Evolutionary conservation across 1,284 basidiomycete species (phyloP).

Genomic region (Agaricales sp.): DNA sequence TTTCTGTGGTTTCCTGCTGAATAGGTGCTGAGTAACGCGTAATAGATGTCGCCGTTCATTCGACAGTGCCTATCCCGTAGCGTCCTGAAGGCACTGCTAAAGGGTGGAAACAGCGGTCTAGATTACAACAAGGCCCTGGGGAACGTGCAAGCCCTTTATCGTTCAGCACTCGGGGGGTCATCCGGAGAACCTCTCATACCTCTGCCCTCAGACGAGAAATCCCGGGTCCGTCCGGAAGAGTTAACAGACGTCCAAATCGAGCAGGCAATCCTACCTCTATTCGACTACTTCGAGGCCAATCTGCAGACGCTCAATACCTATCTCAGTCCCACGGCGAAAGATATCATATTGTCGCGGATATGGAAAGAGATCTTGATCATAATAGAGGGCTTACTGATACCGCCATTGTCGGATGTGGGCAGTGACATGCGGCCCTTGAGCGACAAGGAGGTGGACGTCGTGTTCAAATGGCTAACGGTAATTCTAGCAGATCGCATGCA

Average conservation of each 20-base stretch:
- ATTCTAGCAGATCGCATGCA: too few species aligned
- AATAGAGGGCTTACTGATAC: constrained; percentile 86
- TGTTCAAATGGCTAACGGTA: constrained; percentile 96
- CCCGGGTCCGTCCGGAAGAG: constrained; percentile 60
- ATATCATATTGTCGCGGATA: constrained; percentile 86
- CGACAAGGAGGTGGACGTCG: constrained; percentile 96
- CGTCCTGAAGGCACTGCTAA: constrained; percentile 71
- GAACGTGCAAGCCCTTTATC: constrained; percentile 74
- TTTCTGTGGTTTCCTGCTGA: not conserved
- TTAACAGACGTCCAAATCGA: constrained; percentile 93
- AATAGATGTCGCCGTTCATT: constrained; percentile 89
- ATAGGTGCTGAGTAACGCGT: constrained; percentile 1
- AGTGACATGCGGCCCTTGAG: constrained; percentile 86
- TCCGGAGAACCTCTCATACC: constrained; percentile 72
- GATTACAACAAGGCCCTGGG: constrained; percentile 82
- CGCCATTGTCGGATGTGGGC: constrained; percentile 81
- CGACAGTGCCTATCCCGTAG: constrained; percentile 79
- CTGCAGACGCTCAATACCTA: constrained; percentile 87
- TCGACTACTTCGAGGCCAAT: constrained; percentile 96
- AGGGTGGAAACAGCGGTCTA: constrained; percentile 46
- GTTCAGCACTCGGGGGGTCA: constrained; percentile 54
- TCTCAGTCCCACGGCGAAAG: constrained; percentile 77
- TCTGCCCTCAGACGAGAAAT: constrained; percentile 59
- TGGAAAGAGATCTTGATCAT: constrained; percentile 95
- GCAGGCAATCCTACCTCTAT: constrained; percentile 82